Evolutionary conservation across 1,284 basidiomycete genomes (phyloP).

Genomic region (Mycena sp.): DNA sequence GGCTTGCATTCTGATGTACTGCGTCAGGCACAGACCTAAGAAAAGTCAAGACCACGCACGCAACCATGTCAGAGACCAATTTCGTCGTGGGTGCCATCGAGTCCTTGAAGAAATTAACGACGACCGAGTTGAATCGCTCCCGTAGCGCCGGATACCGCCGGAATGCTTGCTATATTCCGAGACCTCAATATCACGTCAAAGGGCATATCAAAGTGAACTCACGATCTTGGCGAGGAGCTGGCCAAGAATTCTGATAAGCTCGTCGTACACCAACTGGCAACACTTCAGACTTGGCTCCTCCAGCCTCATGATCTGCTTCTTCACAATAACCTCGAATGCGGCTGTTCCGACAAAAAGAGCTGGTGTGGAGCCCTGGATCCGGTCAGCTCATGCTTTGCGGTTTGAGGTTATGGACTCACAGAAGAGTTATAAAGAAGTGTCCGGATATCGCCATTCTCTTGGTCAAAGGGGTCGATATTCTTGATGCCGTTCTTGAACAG

Average conservation of each 20-base stretch:
- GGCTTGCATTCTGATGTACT: constrained; percentile 83
- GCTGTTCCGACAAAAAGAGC: constrained; percentile 96
- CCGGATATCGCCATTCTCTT: constrained; percentile 97
- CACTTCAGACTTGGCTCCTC: constrained; percentile 96
- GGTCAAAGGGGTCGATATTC: constrained; percentile 97
- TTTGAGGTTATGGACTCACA: constrained; percentile 51
- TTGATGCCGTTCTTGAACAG: constrained; percentile 97
- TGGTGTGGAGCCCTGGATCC: constrained; percentile 87
- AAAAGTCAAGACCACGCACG: constrained; percentile 51
- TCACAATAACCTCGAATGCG: constrained; percentile 98
- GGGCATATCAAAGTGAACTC: constrained; percentile 44
- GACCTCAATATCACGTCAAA: constrained; percentile 3
- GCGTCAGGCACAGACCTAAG: constrained; percentile 14
- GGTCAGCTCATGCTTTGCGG: constrained; percentile 9
- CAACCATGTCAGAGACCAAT: constrained; percentile 91
- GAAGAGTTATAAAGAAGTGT: constrained; percentile 97
- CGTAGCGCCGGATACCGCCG: constrained; percentile 93
- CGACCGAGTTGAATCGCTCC: constrained; percentile 94
- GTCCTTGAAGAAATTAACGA: constrained; percentile 96
- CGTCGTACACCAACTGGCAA: constrained; percentile 95
- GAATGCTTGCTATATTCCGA: constrained; percentile 81
- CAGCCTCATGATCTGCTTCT: constrained; percentile 96
- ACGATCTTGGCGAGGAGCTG: constrained; percentile 92
- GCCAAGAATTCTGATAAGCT: constrained; percentile 93
- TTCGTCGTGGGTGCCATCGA: constrained; percentile 96